Evolutionary conservation across 179 eudicot genomes (phyloP).

Genomic region (Spinacia oleracea): DNA sequence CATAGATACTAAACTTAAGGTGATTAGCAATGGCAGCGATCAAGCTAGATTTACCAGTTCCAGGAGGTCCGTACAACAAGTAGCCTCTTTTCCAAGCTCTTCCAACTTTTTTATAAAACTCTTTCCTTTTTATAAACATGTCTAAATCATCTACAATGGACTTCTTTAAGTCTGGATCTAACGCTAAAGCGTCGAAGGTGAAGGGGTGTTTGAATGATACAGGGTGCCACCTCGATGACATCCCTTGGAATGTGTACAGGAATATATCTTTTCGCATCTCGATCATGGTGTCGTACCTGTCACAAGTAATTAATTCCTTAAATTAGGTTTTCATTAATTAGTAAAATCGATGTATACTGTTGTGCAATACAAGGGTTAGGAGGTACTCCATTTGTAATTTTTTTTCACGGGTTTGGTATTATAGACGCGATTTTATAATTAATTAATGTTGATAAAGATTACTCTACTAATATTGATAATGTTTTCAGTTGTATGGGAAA

Average conservation of each 20-base stretch:
- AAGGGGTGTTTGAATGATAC: constrained; percentile 30
- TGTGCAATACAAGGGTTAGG: too few species aligned
- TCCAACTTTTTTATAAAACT: constrained; percentile 35
- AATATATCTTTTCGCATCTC: constrained; percentile 27
- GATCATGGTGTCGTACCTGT: constrained; percentile 24
- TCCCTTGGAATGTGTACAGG: constrained; percentile 21
- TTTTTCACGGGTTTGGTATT: too few species aligned
- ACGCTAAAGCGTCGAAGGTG: constrained; percentile 34
- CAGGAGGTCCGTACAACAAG: constrained; percentile 43
- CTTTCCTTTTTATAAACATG: constrained; percentile 30
- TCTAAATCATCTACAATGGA: constrained; percentile 32
- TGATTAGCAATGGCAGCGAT: constrained; percentile 43
- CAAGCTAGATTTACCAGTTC: constrained; percentile 46
- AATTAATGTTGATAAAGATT: too few species aligned
- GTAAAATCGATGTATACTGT: too few species aligned
- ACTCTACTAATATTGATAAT: too few species aligned
- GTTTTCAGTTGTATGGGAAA: too few species aligned
- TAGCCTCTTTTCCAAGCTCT: constrained; percentile 50
- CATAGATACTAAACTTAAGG: constrained; percentile 36
- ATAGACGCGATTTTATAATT: too few species aligned
- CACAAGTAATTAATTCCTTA: too few species aligned
- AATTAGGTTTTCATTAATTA: too few species aligned
- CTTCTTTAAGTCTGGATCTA: constrained; percentile 29
- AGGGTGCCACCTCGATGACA: background rate
- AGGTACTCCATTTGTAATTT: too few species aligned